Evolutionary conservation across 345 rosid genomes (phyloP).

Genomic region (Eucalyptus pauciflora): DNA sequence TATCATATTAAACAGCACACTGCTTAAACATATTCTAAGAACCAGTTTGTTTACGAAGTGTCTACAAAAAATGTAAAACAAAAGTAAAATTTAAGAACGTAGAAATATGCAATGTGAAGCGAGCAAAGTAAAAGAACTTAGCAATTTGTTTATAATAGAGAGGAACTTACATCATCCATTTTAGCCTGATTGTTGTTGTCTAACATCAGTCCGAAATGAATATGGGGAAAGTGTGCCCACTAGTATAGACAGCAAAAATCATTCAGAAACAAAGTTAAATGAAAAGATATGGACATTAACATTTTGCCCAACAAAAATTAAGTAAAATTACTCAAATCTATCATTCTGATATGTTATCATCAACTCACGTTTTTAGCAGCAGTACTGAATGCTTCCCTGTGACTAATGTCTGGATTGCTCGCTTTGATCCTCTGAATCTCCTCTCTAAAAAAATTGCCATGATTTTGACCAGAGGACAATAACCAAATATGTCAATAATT

Average conservation of each 20-base stretch:
- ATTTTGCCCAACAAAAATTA: background rate
- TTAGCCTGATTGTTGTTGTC: slow-evolving; percentile 64
- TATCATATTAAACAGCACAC: background rate
- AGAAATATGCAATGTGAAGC: background rate
- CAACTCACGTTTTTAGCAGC: slow-evolving; percentile 91
- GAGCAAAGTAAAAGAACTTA: background rate
- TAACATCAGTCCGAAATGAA: slow-evolving; percentile 78
- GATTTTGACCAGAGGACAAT: background rate
- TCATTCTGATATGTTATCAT: background rate
- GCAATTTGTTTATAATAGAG: background rate
- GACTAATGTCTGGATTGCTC: slow-evolving; percentile 91
- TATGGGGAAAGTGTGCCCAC: slow-evolving; percentile 99
- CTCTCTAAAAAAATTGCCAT: slow-evolving; percentile 33
- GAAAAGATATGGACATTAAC: background rate
- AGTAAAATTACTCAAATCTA: background rate
- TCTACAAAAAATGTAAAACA: background rate
- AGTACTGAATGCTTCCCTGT: slow-evolving; percentile 97
- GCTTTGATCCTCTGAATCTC: slow-evolving; percentile 99
- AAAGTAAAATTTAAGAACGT: background rate
- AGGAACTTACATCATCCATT: slow-evolving; percentile 32
- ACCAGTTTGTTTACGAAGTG: background rate
- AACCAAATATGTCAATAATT: background rate
- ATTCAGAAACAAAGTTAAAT: background rate
- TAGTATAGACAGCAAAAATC: background rate
- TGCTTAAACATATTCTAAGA: background rate